Conservation (phyloP, 2,329 filamentous ascomycete species). For the Talaromyces funiculosus region DNA sequence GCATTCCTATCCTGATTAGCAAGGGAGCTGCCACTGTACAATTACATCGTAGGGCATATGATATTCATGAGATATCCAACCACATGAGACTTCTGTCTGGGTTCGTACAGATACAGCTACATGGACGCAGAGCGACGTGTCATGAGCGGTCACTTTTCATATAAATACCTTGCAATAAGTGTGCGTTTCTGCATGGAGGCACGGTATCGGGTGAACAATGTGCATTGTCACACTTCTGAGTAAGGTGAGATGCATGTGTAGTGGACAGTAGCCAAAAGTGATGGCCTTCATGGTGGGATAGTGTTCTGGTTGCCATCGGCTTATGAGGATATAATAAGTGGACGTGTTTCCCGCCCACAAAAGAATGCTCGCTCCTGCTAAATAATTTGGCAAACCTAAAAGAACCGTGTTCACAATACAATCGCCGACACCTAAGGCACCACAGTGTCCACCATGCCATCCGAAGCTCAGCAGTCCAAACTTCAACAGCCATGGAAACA, state of each 20-base stretch:
- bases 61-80: not conserved
- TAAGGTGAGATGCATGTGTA: not conserved
- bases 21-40: not conserved
- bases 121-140: not conserved
- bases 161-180: not conserved
- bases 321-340: constrained; percentile 1
- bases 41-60: not conserved
- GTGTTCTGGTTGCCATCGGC: not conserved
- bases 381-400: not conserved
- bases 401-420: not conserved
- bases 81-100: not conserved
- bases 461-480: not conserved
- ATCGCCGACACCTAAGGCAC: not conserved
- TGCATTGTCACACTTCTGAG: not conserved
- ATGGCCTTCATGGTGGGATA: not conserved
- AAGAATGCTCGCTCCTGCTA: not conserved
- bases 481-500: constrained; percentile 5
- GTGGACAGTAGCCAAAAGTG: not conserved
- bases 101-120: not conserved
- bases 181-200: not conserved
- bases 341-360: not conserved
- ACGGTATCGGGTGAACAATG: not conserved
- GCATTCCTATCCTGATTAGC: not conserved
- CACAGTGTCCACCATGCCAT: not conserved
- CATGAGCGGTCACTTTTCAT: not conserved